These are phyloP conservation scores for Helotiales sp. DNA, from an alignment of 2,329 filamentous ascomycete species.

Conservation along the genomic window DNA sequence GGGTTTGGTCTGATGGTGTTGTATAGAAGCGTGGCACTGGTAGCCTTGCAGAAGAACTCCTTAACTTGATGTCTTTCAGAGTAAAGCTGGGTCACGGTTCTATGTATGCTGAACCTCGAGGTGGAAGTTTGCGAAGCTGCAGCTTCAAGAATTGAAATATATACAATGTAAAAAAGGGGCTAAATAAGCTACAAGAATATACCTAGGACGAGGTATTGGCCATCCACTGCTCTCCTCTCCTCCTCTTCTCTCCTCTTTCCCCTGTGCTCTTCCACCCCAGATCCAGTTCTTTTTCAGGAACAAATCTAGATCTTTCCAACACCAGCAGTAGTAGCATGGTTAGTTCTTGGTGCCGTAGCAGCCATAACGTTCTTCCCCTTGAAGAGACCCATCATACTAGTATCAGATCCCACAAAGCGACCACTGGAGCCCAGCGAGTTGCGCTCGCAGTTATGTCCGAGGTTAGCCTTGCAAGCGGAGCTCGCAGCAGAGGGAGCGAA, in stretches of 20 bases:
- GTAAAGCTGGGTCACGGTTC: too few relatives aligned
- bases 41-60: too few relatives aligned
- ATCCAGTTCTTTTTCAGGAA: not conserved
- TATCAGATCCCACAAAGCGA: slow-evolving; percentile 39
- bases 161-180: not conserved
- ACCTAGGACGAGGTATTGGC: not conserved
- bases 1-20: too few relatives aligned
- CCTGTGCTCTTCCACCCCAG: not conserved
- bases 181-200: slow-evolving; percentile 6
- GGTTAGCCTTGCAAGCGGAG: slow-evolving; percentile 21
- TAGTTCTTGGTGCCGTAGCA: slow-evolving; percentile 40
- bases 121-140: not conserved
- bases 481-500: slow-evolving; percentile 32
- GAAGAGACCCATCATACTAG: slow-evolving; percentile 41
- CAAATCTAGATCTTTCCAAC: slow-evolving; percentile 32
- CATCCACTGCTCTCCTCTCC: not conserved
- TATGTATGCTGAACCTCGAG: too few relatives aligned
- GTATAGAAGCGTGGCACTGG: too few relatives aligned
- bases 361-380: slow-evolving; percentile 40
- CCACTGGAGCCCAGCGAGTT: slow-evolving; percentile 38
- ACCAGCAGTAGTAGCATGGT: slow-evolving; percentile 43
- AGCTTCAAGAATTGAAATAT: slow-evolving; percentile 5
- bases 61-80: too few relatives aligned
- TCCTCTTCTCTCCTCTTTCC: not conserved
- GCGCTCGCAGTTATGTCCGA: slow-evolving; percentile 30